Evolutionary conservation across 1,284 basidiomycete genomes (phyloP), one percentile per base, ranked within the genome.

Genomic region (Papiliotrema nemorosa): DNA sequence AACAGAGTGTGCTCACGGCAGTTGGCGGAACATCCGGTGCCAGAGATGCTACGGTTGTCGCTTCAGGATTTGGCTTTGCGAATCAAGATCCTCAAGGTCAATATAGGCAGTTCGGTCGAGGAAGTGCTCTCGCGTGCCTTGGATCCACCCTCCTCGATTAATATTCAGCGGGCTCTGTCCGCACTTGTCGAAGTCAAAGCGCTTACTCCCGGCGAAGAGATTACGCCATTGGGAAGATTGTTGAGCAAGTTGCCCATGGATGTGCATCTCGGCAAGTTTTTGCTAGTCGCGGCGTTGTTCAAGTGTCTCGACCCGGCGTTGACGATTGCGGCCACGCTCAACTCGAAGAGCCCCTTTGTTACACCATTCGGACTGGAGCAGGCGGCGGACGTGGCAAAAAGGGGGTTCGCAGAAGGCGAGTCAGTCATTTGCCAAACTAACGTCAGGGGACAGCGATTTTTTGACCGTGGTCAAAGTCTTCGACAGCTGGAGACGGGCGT

Each of bases 81-180:
- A 44, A 97, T 94, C 76, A 99, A 99, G 77, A 94, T 97, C 54
- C 88, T 98, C 83, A 91, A 89, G 64, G 79, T 96, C 39, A 87
- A 88, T 60, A 76, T 97, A 38, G 94, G 93, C 13, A 76, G 79
- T 7, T 85, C 87, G 0, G 91, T 98, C 51, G 92, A 96, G 69
- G 89, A 96, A 54, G 90, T 92, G 1, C 79, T 99, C 1, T 82
- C 85, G 31, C 82, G 82, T 54, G 93, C 94, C 1, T 76, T 98
- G 44, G 94, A 98, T 64, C 93, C 96, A 3, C 96, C 96, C 1
- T 79, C 85, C 1, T 70, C 86, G 0, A 78, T 86, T 61, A 99
- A 98, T 66, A 83, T 99, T 33, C 92, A 96, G 70, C 80, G 93
- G 43, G 94, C 96, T 2, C 83, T 98, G 26, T 82, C 88, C 3